These are phyloP conservation scores for Drechmeria coniospora DNA, from an alignment of 2,329 filamentous ascomycete genomes.

Conservation along the genomic window DNA sequence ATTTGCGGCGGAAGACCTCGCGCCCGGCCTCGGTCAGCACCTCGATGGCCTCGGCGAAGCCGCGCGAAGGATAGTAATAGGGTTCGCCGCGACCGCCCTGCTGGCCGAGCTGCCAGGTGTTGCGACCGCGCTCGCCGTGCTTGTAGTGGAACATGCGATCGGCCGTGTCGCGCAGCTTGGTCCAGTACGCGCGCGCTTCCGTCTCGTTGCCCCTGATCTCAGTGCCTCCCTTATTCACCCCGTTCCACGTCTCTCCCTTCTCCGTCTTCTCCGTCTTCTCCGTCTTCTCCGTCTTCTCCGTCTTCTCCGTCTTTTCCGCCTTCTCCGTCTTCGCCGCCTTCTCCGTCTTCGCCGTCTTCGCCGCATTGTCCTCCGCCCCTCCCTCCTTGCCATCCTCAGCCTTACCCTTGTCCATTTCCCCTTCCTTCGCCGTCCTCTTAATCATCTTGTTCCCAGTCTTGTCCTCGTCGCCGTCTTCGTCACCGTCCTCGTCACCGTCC, in stretches of 20 bases:
- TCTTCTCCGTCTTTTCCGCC: no score
- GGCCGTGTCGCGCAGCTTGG: slow-evolving; percentile 9
- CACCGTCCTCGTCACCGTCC: slow-evolving; percentile 4
- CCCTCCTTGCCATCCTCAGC: no score
- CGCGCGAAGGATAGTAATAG: slow-evolving; percentile 32
- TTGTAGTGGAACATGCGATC: slow-evolving; percentile 26
- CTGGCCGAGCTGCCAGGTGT: slow-evolving; percentile 37
- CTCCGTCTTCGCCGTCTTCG: no score
- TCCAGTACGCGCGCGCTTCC: slow-evolving; percentile 6
- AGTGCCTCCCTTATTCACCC: no score
- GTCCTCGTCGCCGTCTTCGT: no score
- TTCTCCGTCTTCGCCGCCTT: no score
- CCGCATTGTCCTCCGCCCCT: no score
- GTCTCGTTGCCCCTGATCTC: not conserved
- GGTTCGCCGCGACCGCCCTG: slow-evolving; percentile 35
- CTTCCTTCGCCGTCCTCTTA: no score
- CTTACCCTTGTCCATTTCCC: no score
- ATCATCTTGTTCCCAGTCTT: no score
- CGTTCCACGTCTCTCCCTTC: not conserved
- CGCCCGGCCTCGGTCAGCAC: slow-evolving; percentile 29
- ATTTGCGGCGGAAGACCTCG: slow-evolving; percentile 26
- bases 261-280: no score
- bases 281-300: no score
- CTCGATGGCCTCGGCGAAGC: slow-evolving; percentile 26
- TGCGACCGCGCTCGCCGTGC: slow-evolving; percentile 24